Conservation (phyloP, 306 rosid genomes). For the Adenanthera pavonina region DNA sequence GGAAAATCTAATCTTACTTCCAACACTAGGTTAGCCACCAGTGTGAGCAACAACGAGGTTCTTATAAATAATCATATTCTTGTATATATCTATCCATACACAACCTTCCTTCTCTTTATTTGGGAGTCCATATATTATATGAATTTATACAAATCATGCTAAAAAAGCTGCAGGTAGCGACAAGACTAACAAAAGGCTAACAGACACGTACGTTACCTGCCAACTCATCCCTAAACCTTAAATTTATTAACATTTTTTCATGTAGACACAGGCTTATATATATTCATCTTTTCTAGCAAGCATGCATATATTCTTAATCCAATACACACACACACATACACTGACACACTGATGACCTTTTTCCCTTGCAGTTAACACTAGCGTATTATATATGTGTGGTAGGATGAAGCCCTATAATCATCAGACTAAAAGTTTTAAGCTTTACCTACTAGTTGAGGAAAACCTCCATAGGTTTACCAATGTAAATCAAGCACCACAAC, state of each 20-base stretch:
- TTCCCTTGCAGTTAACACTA: neutral
- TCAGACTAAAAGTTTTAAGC: neutral
- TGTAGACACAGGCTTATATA: neutral
- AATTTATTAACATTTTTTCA: too few relatives aligned
- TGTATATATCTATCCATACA: neutral
- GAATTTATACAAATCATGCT: neutral
- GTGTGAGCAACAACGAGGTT: neutral
- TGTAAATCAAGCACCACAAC: too few relatives aligned
- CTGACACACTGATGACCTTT: neutral
- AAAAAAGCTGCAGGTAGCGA: slow-evolving; percentile 3
- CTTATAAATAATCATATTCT: neutral
- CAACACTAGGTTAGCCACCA: slow-evolving; percentile 5
- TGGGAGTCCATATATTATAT: neutral
- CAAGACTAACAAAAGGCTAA: too few relatives aligned
- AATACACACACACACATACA: too few relatives aligned
- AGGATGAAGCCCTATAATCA: too few relatives aligned
- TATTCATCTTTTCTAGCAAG: too few relatives aligned
- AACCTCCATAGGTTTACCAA: too few relatives aligned
- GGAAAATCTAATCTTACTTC: slow-evolving; percentile 26
- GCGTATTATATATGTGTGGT: too few relatives aligned
- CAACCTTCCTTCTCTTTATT: neutral
- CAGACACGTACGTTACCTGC: neutral
- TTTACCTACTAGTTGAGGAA: neutral
- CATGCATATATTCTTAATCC: too few relatives aligned
- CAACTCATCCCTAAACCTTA: too few relatives aligned